Percentiles rank a stretch among this genome's conserved stretches.
phyloP scores from a whole-genome alignment of 2,329 filamentous ascomycete species.

The Ophiostoma ulmi region DNA sequence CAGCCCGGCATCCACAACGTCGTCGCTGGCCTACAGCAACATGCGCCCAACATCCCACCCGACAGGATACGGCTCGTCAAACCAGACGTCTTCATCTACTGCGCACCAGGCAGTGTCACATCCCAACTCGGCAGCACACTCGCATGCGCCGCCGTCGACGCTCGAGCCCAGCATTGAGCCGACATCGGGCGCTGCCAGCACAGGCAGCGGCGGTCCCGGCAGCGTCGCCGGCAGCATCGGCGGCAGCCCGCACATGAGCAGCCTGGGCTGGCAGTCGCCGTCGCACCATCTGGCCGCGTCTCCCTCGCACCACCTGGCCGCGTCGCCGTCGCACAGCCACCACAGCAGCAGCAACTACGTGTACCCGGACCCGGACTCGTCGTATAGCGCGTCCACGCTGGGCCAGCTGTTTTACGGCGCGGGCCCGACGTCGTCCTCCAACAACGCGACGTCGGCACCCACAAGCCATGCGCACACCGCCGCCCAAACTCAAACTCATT shows the following conservation, averaged over 20 bases:
- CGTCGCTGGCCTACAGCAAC: conserved; percentile 43
- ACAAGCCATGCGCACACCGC: not conserved
- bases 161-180: conserved; percentile 81
- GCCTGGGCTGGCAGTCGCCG: conserved; percentile 81
- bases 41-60: conserved; percentile 81
- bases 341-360: conserved; percentile 48
- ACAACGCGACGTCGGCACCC: conserved; percentile 7
- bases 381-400: conserved; percentile 56
- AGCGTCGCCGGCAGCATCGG: conserved; percentile 64
- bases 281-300: conserved; percentile 54
- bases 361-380: conserved; percentile 73
- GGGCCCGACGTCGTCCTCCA: conserved; percentile 39
- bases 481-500: not conserved
- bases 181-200: conserved; percentile 44
- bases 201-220: conserved; percentile 33
- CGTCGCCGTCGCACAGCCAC: conserved; percentile 23
- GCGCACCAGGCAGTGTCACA: not conserved
- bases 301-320: conserved; percentile 16
- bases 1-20: conserved; percentile 63
- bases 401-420: conserved; percentile 66
- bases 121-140: not conserved
- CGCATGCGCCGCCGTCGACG: conserved; percentile 59
- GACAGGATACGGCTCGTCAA: conserved; percentile 63
- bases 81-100: not conserved
- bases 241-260: conserved; percentile 81